A percentile compares a stretch with the other conserved stretches of the same genome.
Conservation (phyloP, 352 stramenopile genomes). For the Phytophthora syringae region DNA sequence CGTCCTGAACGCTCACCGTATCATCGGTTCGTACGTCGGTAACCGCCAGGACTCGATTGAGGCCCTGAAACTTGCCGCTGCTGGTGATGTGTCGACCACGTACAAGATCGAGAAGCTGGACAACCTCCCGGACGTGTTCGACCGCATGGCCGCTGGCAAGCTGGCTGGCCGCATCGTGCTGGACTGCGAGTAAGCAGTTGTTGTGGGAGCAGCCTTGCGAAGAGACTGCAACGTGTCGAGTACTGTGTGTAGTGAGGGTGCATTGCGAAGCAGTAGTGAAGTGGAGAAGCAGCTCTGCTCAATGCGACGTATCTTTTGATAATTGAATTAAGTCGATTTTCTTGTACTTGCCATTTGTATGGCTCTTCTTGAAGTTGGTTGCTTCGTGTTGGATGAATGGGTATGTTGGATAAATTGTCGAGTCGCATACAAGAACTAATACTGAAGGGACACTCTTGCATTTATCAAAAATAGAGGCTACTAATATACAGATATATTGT, state of each 20-base stretch:
- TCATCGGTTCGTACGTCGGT: constrained; percentile 60
- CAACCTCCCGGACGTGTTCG: constrained; percentile 51
- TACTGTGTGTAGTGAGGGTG: constrained; percentile 13
- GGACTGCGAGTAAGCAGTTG: constrained; percentile 50
- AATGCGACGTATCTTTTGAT: constrained; percentile 5
- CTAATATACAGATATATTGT: background rate
- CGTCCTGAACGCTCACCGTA: constrained; percentile 47
- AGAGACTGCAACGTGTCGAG: constrained; percentile 16
- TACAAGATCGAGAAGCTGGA: constrained; percentile 49
- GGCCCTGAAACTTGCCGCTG: constrained; percentile 53
- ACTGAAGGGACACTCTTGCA: constrained; percentile 4
- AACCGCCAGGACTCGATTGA: constrained; percentile 58
- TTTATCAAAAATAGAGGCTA: background rate
- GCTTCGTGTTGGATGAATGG: too few species aligned
- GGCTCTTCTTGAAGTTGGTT: constrained; percentile 15
- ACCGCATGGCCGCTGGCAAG: constrained; percentile 44
- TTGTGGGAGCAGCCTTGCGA: constrained; percentile 6
- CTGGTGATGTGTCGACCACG: constrained; percentile 52
- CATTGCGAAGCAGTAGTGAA: constrained; percentile 32
- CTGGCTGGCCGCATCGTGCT: constrained; percentile 50
- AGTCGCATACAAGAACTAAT: constrained; percentile 1
- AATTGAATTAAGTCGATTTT: too few species aligned
- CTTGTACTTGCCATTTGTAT: constrained; percentile 26
- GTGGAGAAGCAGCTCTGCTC: constrained; percentile 31
- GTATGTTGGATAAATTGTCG: background rate